Percentiles rank a stretch among this genome's conserved stretches.
phyloP scores from a whole-genome alignment of 2,329 filamentous ascomycete genomes.

The Apiospora hydei region DNA sequence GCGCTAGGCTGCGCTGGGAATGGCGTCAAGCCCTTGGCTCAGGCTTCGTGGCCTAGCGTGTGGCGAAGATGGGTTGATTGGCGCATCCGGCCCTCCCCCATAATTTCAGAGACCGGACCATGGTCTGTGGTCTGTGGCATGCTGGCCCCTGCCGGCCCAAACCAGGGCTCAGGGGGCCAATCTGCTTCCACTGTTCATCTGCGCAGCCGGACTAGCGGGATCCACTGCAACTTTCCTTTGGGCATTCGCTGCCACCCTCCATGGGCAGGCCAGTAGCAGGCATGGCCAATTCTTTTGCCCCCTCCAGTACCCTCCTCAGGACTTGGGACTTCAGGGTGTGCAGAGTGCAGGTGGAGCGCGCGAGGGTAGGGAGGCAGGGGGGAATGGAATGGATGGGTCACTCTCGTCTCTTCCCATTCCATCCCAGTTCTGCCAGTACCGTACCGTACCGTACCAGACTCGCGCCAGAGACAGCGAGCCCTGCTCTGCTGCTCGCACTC shows the following conservation, averaged over 20 bases:
- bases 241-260: constrained; percentile 19
- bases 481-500: constrained; percentile 1
- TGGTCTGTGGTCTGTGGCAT: constrained; percentile 13
- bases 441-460: constrained; percentile 3
- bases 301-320: neutral
- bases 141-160: constrained; percentile 7
- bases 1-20: neutral
- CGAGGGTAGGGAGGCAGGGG: too few relatives aligned
- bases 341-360: too few relatives aligned
- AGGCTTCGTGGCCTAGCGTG: neutral
- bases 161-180: constrained; percentile 18
- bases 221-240: constrained; percentile 19
- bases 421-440: neutral
- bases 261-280: neutral
- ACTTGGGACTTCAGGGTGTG: too few relatives aligned
- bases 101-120: constrained; percentile 15
- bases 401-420: too few relatives aligned
- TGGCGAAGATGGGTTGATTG: constrained; percentile 11
- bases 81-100: neutral
- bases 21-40: constrained; percentile 17
- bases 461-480: neutral
- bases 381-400: too few relatives aligned
- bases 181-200: constrained; percentile 20
- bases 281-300: neutral
- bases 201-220: neutral